Evolutionary conservation across 345 rosid species (phyloP).

Genomic region (Geranium rotundifolium): DNA sequence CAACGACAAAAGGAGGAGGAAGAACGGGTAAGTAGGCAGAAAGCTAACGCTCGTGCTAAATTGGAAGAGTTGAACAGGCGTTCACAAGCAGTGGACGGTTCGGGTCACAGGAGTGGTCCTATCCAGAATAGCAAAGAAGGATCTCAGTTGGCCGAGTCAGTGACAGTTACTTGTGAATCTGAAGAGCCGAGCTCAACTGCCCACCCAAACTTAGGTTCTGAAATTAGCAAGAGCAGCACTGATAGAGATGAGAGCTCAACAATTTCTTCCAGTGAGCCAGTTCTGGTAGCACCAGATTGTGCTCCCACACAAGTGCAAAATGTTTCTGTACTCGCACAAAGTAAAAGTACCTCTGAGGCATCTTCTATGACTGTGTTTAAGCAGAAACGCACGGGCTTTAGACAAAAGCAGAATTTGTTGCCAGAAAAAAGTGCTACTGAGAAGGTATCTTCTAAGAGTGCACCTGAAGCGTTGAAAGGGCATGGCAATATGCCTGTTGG

Average conservation of each 20-base stretch:
- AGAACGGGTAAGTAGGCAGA: constrained; percentile 76
- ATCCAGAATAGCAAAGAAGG: constrained; percentile 30
- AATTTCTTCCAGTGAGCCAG: constrained; percentile 18
- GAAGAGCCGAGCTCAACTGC: constrained; percentile 18
- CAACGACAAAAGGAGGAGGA: constrained; percentile 83
- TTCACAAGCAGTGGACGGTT: constrained; percentile 36
- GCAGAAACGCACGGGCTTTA: constrained; percentile 40
- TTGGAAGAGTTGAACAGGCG: constrained; percentile 79
- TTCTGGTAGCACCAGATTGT: constrained; percentile 23
- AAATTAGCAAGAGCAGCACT: constrained; percentile 18
- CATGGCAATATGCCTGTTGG: constrained; percentile 18
- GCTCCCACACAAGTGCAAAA: constrained; percentile 5
- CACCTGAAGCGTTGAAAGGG: constrained; percentile 18
- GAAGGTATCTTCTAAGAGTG: neutral
- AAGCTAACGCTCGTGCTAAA: constrained; percentile 77
- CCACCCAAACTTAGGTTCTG: neutral
- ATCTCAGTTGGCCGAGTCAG: constrained; percentile 20
- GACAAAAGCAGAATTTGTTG: constrained; percentile 38
- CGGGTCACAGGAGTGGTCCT: constrained; percentile 23
- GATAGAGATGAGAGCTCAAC: constrained; percentile 27
- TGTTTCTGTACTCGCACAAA: constrained; percentile 15
- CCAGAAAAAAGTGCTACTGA: constrained; percentile 10
- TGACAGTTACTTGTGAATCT: constrained; percentile 12
- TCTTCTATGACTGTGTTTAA: constrained; percentile 28
- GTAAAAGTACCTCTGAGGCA: constrained; percentile 20